Evolutionary conservation across 257 asterid species (phyloP).

Genomic region (Primulina huaijiensis): DNA sequence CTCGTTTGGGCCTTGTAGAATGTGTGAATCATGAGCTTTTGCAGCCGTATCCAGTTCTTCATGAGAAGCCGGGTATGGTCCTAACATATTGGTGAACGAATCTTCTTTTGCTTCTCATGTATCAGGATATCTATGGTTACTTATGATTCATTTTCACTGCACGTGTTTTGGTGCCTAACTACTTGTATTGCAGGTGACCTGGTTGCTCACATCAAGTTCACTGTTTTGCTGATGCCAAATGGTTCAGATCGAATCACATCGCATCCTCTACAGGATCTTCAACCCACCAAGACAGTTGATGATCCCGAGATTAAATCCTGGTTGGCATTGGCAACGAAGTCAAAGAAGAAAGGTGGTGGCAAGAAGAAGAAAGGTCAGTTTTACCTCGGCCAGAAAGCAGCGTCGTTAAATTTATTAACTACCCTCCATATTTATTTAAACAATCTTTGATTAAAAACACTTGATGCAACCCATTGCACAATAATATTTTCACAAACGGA

Average conservation of each 20-base stretch:
- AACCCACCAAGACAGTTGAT: conserved; percentile 62
- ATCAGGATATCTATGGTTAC: too few species aligned
- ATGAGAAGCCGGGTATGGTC: conserved; percentile 80
- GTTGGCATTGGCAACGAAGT: conserved; percentile 31
- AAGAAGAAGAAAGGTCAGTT: conserved; percentile 87
- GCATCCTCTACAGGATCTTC: conserved; percentile 81
- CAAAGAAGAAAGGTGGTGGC: conserved; percentile 95
- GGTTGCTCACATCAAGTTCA: conserved; percentile 87
- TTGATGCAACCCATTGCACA: background rate
- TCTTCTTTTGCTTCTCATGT: background rate
- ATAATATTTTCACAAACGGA: background rate
- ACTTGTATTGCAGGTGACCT: conserved; percentile 62
- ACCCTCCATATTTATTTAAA: background rate
- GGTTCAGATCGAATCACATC: conserved; percentile 88
- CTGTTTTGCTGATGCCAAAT: conserved; percentile 88
- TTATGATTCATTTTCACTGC: background rate
- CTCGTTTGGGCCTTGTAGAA: conserved; percentile 82
- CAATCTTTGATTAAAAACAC: background rate
- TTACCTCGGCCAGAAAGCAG: background rate
- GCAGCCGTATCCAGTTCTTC: conserved; percentile 94
- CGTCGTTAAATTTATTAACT: too few species aligned
- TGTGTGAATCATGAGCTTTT: conserved; percentile 88
- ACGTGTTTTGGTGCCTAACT: background rate
- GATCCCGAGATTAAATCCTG: conserved; percentile 37
- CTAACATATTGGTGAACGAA: background rate